phyloP scores from a whole-genome alignment of 164 flowering plant species.

The Brasenia schreberi region DNA sequence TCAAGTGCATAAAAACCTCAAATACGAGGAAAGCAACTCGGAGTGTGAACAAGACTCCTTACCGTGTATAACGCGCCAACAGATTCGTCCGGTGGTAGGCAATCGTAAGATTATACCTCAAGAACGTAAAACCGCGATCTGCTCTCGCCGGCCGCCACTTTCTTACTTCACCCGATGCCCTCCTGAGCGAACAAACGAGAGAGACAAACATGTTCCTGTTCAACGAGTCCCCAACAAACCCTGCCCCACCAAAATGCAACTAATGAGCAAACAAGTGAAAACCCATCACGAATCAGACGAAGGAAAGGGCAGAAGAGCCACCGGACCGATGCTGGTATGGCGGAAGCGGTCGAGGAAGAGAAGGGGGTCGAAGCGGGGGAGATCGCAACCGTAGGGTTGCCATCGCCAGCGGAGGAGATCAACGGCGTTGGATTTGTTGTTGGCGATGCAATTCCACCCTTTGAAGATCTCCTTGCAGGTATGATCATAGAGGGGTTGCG shows the following conservation, averaged over 20 bases:
- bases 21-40: no score
- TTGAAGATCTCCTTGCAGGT: slow-evolving; percentile 93
- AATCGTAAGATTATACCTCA: slow-evolving; percentile 68
- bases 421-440: slow-evolving; percentile 45
- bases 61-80: slow-evolving; percentile 95
- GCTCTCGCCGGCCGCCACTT: slow-evolving; percentile 97
- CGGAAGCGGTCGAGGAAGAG: slow-evolving; percentile 43
- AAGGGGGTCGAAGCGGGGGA: slow-evolving; percentile 56
- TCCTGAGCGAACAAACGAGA: slow-evolving; percentile 64
- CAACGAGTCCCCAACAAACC: slow-evolving; percentile 93
- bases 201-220: slow-evolving; percentile 98
- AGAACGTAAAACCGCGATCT: slow-evolving; percentile 90
- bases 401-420: slow-evolving; percentile 66
- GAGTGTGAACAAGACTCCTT: slow-evolving; percentile 17
- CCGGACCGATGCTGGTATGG: slow-evolving; percentile 59
- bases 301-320: not conserved
- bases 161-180: slow-evolving; percentile 50
- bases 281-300: not conserved
- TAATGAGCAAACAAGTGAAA: not conserved
- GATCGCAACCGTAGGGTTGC: slow-evolving; percentile 57
- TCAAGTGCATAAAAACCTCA: no score
- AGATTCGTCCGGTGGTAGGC: slow-evolving; percentile 95
- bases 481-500: slow-evolving; percentile 37
- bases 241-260: slow-evolving; percentile 49
- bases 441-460: slow-evolving; percentile 83